A percentile compares a stretch with the other conserved stretches of the same genome.
These are phyloP conservation scores for Galeopsis tetrahit DNA, from an alignment of 257 asterid genomes.

Conservation along the genomic window DNA sequence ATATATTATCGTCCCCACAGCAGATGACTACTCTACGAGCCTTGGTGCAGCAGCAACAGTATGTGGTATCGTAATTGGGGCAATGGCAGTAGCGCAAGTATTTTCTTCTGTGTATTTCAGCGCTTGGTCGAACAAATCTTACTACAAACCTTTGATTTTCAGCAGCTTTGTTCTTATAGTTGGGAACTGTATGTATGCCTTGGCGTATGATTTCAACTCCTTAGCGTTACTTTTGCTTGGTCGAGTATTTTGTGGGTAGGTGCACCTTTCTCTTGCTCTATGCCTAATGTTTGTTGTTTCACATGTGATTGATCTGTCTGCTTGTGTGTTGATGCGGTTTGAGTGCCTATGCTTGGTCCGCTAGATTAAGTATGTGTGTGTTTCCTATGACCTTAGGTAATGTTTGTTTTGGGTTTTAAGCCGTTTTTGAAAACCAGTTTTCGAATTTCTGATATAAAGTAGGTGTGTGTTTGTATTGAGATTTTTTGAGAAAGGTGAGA, in stretches of 20 bases:
- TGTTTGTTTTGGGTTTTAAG: too few relatives aligned
- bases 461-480: too few relatives aligned
- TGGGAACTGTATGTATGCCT: constrained; percentile 82
- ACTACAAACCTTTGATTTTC: constrained; percentile 85
- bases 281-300: constrained; percentile 14
- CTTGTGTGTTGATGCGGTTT: not conserved
- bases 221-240: constrained; percentile 76
- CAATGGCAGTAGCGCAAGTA: constrained; percentile 98
- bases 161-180: constrained; percentile 82
- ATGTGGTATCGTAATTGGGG: constrained; percentile 93
- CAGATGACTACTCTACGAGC: constrained; percentile 96
- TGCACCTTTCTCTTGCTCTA: constrained; percentile 34
- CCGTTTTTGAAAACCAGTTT: too few relatives aligned
- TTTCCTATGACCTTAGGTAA: not conserved
- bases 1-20: constrained; percentile 96
- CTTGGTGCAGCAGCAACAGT: constrained; percentile 99
- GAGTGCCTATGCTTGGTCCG: not conserved
- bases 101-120: constrained; percentile 98
- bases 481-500: too few relatives aligned
- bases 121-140: constrained; percentile 98
- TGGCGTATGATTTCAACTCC: constrained; percentile 88
- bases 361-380: not conserved
- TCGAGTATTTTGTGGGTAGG: constrained; percentile 89
- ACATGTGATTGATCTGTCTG: constrained; percentile 18
- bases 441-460: too few relatives aligned